Conservation (phyloP, 805 yeast genomes). For the Metschnikowia matae region DNA sequence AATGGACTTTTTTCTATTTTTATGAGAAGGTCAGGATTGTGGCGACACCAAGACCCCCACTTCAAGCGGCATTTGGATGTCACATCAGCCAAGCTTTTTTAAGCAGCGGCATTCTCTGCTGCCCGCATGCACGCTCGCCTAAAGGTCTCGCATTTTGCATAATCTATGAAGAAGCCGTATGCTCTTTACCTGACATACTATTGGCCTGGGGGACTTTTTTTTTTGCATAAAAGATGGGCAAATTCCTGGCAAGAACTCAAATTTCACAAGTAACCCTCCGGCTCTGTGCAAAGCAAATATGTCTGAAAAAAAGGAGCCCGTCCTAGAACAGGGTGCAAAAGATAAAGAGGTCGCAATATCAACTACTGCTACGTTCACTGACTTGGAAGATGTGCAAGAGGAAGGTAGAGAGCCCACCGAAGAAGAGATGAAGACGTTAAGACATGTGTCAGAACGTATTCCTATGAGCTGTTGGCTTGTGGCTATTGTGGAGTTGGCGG, state of each 20-base stretch:
- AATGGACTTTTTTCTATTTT: neutral
- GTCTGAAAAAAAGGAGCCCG: neutral
- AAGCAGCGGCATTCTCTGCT: neutral
- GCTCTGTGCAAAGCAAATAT: neutral
- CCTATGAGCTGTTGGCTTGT: slow-evolving; percentile 16
- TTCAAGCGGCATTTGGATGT: neutral
- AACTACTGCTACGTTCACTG: neutral
- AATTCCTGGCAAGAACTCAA: neutral
- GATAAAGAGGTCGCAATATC: neutral
- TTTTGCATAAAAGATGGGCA: neutral
- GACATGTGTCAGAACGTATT: slow-evolving; percentile 40
- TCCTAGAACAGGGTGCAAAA: slow-evolving; percentile 1
- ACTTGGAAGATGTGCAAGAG: slow-evolving; percentile 5
- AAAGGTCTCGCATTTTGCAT: neutral
- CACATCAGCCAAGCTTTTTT: slow-evolving; percentile 1
- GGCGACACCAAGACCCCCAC: neutral
- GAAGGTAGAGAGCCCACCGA: slow-evolving; percentile 39
- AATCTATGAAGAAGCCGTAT: slow-evolving; percentile 1
- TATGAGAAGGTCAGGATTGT: neutral
- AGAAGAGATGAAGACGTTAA: slow-evolving; percentile 47
- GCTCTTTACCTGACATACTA: neutral
- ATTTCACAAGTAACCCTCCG: neutral
- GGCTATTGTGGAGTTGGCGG: slow-evolving; percentile 15
- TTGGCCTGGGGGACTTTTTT: neutral
- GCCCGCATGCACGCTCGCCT: neutral